Evolutionary conservation across 495 filamentous ascomycete genomes (phyloP).

Genomic region (Talaromyces proteolyticus): DNA sequence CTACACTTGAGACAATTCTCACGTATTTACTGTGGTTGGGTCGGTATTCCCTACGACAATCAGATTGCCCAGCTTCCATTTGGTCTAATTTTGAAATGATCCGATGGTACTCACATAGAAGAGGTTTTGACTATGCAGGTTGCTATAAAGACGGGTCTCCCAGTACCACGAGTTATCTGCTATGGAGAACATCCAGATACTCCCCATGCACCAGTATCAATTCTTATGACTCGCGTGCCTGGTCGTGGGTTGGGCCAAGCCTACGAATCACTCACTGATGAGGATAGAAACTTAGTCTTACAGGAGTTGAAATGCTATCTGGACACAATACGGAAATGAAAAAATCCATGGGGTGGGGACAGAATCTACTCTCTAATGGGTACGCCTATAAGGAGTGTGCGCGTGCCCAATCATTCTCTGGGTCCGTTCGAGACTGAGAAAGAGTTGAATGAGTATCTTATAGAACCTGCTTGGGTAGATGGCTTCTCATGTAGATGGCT

Average conservation of each 20-base stretch:
- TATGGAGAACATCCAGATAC: slow-evolving; percentile 31
- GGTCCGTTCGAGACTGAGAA: slow-evolving; percentile 19
- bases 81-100: slow-evolving; percentile 26
- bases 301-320: slow-evolving; percentile 17
- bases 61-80: slow-evolving; percentile 24
- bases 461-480: slow-evolving; percentile 10
- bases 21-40: slow-evolving; percentile 17
- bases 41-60: slow-evolving; percentile 20
- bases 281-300: slow-evolving; percentile 15
- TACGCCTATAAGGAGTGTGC: slow-evolving; percentile 12
- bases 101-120: slow-evolving; percentile 31
- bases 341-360: slow-evolving; percentile 8
- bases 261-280: slow-evolving; percentile 15
- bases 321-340: slow-evolving; percentile 13
- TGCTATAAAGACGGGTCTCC: slow-evolving; percentile 27
- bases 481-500: slow-evolving; percentile 13
- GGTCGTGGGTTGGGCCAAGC: slow-evolving; percentile 20
- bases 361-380: slow-evolving; percentile 13
- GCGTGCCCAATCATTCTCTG: slow-evolving; percentile 12
- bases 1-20: slow-evolving; percentile 12
- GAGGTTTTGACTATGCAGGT: slow-evolving; percentile 33
- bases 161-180: slow-evolving; percentile 31
- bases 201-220: slow-evolving; percentile 26
- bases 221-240: slow-evolving; percentile 28
- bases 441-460: slow-evolving; percentile 18